Percentiles rank a stretch among this genome's conserved stretches.
These are phyloP conservation scores for Yamadazyma sp. DNA, from an alignment of 805 yeast genomes.

Conservation along the genomic window DNA sequence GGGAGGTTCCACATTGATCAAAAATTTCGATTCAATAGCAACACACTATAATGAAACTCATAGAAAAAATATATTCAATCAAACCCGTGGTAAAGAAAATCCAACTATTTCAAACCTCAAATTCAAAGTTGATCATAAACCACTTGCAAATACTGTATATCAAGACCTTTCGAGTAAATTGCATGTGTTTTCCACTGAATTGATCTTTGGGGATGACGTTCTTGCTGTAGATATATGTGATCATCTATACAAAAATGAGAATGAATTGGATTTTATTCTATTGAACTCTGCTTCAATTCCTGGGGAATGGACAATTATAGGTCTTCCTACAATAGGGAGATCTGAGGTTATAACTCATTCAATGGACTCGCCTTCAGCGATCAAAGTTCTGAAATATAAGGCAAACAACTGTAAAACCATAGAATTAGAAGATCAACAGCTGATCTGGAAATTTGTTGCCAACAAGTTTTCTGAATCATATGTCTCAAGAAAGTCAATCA, in stretches of 20 bases:
- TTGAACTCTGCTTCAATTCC: constrained; percentile 80
- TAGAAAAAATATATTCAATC: constrained; percentile 11
- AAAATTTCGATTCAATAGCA: constrained; percentile 60
- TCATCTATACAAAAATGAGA: constrained; percentile 21
- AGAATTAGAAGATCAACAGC: constrained; percentile 8
- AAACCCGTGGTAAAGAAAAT: not conserved
- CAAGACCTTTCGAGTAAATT: not conserved
- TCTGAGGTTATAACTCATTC: constrained; percentile 62
- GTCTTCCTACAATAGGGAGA: constrained; percentile 50
- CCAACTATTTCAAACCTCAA: constrained; percentile 3
- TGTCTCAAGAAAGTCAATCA: constrained; percentile 28
- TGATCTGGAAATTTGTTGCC: constrained; percentile 54
- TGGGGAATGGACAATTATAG: constrained; percentile 86
- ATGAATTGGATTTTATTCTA: constrained; percentile 48
- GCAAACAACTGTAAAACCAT: constrained; percentile 8
- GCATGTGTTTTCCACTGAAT: constrained; percentile 13
- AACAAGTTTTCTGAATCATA: constrained; percentile 40
- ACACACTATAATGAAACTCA: constrained; percentile 22
- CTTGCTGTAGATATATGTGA: constrained; percentile 54
- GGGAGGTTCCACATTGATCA: constrained; percentile 55
- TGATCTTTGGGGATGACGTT: constrained; percentile 14
- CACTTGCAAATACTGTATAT: constrained; percentile 7
- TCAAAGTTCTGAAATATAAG: constrained; percentile 27
- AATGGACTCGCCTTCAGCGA: constrained; percentile 34
- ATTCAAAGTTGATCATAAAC: constrained; percentile 6